Evolutionary conservation across 306 rosid species (phyloP).

Genomic region (Prunus dulcis): DNA sequence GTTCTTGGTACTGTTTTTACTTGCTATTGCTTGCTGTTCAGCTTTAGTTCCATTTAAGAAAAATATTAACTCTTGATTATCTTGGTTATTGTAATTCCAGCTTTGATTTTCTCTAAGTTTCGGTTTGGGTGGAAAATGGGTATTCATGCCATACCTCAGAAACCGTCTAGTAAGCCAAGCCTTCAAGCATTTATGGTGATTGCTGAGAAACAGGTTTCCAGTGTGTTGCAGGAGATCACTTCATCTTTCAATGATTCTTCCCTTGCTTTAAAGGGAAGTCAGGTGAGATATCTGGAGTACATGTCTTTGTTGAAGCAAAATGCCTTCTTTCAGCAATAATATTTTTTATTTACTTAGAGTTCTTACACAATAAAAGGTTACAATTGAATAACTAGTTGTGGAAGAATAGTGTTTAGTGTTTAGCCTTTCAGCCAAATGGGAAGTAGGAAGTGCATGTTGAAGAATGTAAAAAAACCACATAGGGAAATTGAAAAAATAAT

Average conservation of each 20-base stretch:
- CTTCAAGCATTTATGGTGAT: constrained; percentile 85
- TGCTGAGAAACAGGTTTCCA: constrained; percentile 68
- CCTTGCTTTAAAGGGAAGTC: constrained; percentile 52
- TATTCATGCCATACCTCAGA: constrained; percentile 67
- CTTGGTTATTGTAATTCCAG: constrained; percentile 41
- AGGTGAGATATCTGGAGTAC: constrained; percentile 47
- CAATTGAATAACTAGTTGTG: not conserved
- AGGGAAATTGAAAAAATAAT: too few species aligned
- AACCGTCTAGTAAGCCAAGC: constrained; percentile 54
- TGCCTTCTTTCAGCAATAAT: too few species aligned
- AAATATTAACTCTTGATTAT: constrained; percentile 1
- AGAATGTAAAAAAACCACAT: too few species aligned
- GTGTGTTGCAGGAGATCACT: constrained; percentile 52
- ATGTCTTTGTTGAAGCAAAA: not conserved
- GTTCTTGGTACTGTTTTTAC: constrained; percentile 62
- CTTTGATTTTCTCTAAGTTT: constrained; percentile 67
- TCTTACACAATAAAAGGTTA: not conserved
- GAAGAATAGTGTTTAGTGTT: not conserved
- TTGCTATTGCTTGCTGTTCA: not conserved
- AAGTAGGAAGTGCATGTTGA: not conserved
- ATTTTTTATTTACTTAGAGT: not conserved
- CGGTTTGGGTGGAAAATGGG: constrained; percentile 92
- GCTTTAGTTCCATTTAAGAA: not conserved
- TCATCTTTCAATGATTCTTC: constrained; percentile 46
- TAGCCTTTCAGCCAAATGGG: not conserved